phyloP scores from a whole-genome alignment of 345 rosid species.

The Limnanthes douglasii region DNA sequence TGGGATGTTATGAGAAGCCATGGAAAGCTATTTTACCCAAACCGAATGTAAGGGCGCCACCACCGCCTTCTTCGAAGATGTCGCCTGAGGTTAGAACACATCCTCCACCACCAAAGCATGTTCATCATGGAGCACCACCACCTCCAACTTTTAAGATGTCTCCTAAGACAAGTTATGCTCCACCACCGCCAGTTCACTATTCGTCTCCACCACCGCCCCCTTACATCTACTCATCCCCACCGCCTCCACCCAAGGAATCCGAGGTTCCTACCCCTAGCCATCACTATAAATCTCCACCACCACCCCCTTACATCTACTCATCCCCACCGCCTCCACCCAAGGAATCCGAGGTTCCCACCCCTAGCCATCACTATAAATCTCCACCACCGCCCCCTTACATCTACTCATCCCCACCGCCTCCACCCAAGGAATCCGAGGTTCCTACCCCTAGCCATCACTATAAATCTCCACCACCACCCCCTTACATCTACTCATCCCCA shows the following conservation, averaged over 20 bases:
- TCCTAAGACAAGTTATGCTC: constrained; percentile 26
- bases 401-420: constrained; percentile 21
- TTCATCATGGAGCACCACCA: constrained; percentile 21
- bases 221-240: constrained; percentile 18
- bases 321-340: constrained; percentile 11
- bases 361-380: constrained; percentile 11
- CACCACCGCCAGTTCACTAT: constrained; percentile 18
- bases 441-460: no score
- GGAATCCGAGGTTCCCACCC: constrained; percentile 10
- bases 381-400: constrained; percentile 30
- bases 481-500: constrained; percentile 10
- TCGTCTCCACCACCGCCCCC: constrained; percentile 19
- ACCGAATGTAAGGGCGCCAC: constrained; percentile 11
- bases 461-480: constrained; percentile 32
- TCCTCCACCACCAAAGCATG: constrained; percentile 14
- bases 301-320: constrained; percentile 11
- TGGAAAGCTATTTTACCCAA: no score
- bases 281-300: constrained; percentile 18
- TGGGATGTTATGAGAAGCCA: constrained; percentile 20
- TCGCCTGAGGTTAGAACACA: constrained; percentile 17
- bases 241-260: constrained; percentile 19
- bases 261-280: constrained; percentile 14
- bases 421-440: no score
- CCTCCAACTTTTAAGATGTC: constrained; percentile 32
- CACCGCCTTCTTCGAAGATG: constrained; percentile 17